Percentiles rank a stretch among this genome's conserved stretches.
Conservation (phyloP, 2,329 filamentous ascomycete genomes). For the Ophiostoma montium region DNA sequence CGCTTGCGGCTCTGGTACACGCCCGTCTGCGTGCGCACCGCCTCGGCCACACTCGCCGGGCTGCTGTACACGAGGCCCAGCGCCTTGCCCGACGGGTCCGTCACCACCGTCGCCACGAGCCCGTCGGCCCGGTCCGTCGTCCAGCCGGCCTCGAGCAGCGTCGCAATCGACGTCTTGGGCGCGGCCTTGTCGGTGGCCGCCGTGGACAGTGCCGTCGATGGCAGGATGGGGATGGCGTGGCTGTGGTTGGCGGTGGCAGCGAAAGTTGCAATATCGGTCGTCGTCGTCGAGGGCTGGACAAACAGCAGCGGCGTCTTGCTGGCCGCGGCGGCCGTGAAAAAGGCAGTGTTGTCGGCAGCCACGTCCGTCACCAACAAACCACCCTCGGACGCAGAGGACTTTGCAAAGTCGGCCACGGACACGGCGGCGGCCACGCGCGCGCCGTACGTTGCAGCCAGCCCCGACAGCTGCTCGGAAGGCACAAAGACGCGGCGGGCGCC, state of each 20-base stretch:
- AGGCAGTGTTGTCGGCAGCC: constrained; percentile 29
- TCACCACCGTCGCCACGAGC: constrained; percentile 79
- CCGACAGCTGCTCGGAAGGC: constrained; percentile 49
- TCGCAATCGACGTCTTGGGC: constrained; percentile 48
- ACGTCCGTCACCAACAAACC: constrained; percentile 41
- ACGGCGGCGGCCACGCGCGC: constrained; percentile 41
- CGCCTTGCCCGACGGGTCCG: constrained; percentile 71
- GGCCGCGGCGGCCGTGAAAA: constrained; percentile 29
- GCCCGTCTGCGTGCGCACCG: constrained; percentile 60
- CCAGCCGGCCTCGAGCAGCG: constrained; percentile 60
- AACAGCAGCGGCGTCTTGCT: constrained; percentile 29
- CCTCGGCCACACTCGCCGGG: constrained; percentile 76
- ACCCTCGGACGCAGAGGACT: constrained; percentile 23
- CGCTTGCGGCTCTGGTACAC: constrained; percentile 96
- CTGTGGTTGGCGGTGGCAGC: constrained; percentile 33
- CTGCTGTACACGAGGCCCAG: constrained; percentile 92
- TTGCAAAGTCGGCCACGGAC: constrained; percentile 17
- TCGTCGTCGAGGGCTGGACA: constrained; percentile 32
- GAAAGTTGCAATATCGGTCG: constrained; percentile 30
- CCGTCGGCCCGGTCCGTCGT: constrained; percentile 72
- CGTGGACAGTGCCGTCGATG: constrained; percentile 58
- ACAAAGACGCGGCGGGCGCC: constrained; percentile 81
- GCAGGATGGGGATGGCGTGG: constrained; percentile 57
- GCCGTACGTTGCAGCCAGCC: constrained; percentile 37
- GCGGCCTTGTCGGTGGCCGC: constrained; percentile 45